Percentiles rank a stretch among this genome's conserved stretches.
These are phyloP conservation scores for Moesziomyces antarcticus DNA, from an alignment of 1,284 basidiomycete genomes.

Conservation along the genomic window DNA sequence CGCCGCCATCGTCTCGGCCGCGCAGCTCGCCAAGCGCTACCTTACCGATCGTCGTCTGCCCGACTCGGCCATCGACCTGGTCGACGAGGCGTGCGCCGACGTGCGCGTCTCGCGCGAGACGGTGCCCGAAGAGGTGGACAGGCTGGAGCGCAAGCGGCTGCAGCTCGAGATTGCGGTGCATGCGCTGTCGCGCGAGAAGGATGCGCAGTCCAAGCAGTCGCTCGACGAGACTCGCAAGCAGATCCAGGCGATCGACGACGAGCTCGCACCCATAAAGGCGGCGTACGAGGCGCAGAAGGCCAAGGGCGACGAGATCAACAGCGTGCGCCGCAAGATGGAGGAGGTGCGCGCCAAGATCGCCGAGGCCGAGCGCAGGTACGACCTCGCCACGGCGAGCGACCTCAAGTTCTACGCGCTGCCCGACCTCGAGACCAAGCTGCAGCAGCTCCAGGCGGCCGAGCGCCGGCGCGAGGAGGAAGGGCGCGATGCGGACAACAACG, in stretches of 20 bases:
- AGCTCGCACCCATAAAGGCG: constrained; percentile 87
- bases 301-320: constrained; percentile 85
- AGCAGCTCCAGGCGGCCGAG: constrained; percentile 71
- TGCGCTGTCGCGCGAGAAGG: constrained; percentile 84
- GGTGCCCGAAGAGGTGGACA: constrained; percentile 92
- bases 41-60: constrained; percentile 71
- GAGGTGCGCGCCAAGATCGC: constrained; percentile 91
- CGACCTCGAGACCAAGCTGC: constrained; percentile 80
- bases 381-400: constrained; percentile 74
- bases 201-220: constrained; percentile 87
- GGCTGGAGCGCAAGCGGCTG: constrained; percentile 89
- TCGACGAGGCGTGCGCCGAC: constrained; percentile 71
- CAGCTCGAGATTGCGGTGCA: constrained; percentile 96
- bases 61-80: constrained; percentile 68
- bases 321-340: constrained; percentile 85
- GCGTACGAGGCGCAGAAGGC: constrained; percentile 90
- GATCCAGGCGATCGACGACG: constrained; percentile 86
- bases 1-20: constrained; percentile 87
- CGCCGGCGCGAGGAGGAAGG: constrained; percentile 69
- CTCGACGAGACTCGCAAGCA: constrained; percentile 81
- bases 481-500: constrained; percentile 49
- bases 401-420: constrained; percentile 92
- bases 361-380: constrained; percentile 87
- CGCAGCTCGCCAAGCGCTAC: constrained; percentile 92
- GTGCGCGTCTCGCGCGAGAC: constrained; percentile 78